phyloP scores from a whole-genome alignment of 441 rosid species.

The Gossypium trilobum region DNA sequence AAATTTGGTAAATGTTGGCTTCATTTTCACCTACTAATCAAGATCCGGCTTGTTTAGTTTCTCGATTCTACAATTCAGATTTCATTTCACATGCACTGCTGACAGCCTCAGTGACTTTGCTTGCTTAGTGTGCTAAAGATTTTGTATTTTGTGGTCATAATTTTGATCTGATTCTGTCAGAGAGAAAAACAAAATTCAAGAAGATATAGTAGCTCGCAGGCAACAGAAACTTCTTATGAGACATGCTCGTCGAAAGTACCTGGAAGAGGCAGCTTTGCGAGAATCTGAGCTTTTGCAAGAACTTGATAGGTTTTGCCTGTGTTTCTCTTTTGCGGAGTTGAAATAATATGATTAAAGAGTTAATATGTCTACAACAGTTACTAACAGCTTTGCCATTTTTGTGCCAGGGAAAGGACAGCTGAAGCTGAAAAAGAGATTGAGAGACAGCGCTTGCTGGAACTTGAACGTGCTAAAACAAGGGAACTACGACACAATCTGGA shows the following conservation, averaged over 20 bases:
- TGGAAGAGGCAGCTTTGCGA: constrained; percentile 58
- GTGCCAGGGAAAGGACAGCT: constrained; percentile 51
- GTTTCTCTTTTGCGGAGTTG: constrained; percentile 15
- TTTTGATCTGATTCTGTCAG: constrained; percentile 26
- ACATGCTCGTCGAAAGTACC: constrained; percentile 54
- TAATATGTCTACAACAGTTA: neutral
- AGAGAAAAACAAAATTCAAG: constrained; percentile 53
- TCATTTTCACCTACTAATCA: constrained; percentile 6
- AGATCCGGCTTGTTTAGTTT: neutral
- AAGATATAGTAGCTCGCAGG: constrained; percentile 51
- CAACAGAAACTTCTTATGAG: constrained; percentile 59
- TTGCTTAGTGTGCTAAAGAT: neutral
- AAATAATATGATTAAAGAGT: constrained; percentile 7
- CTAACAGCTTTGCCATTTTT: constrained; percentile 17
- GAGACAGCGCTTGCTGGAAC: constrained; percentile 60
- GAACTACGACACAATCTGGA: constrained; percentile 71
- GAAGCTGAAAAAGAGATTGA: constrained; percentile 76
- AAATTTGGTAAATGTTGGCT: neutral
- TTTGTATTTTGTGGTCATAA: neutral
- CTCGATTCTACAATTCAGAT: neutral
- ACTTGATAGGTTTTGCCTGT: constrained; percentile 51
- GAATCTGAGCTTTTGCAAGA: constrained; percentile 66
- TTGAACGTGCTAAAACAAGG: constrained; percentile 69
- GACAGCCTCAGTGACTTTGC: neutral
- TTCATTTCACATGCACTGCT: neutral